Evolutionary conservation across 441 rosid species (phyloP).

Genomic region (Gossypium trilobum): DNA sequence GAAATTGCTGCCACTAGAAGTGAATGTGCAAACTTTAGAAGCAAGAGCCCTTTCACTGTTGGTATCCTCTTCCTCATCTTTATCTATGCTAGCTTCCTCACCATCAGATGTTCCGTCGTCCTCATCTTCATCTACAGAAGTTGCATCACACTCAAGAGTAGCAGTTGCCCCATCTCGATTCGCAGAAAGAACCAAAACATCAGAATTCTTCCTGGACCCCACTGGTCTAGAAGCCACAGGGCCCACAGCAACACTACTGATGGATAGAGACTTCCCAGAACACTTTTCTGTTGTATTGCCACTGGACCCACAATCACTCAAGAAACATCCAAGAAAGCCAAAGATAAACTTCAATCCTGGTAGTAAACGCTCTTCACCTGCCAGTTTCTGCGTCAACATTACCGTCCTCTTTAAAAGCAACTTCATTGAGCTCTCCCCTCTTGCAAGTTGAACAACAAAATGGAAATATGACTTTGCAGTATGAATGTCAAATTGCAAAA

Average conservation of each 20-base stretch:
- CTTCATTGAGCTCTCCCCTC: constrained; percentile 57
- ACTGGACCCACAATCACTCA: constrained; percentile 57
- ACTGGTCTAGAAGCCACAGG: constrained; percentile 47
- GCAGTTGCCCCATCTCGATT: constrained; percentile 73
- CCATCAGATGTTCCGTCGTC: constrained; percentile 99
- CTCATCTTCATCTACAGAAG: constrained; percentile 97
- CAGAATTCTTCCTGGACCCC: constrained; percentile 72
- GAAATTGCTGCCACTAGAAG: constrained; percentile 99
- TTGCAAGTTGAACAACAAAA: constrained; percentile 75
- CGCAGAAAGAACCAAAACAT: constrained; percentile 57
- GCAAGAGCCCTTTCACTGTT: constrained; percentile 92
- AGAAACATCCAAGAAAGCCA: constrained; percentile 72
- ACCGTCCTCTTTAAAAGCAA: constrained; percentile 63
- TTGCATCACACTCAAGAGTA: constrained; percentile 90
- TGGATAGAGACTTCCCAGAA: constrained; percentile 43
- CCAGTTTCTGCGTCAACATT: constrained; percentile 72
- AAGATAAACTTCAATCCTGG: constrained; percentile 85
- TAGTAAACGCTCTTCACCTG: constrained; percentile 60
- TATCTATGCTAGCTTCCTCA: constrained; percentile 95
- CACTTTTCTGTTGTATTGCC: constrained; percentile 43
- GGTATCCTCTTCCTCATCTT: constrained; percentile 94
- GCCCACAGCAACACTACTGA: constrained; percentile 39
- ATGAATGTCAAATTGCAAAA: constrained; percentile 72
- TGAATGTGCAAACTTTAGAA: constrained; percentile 96
- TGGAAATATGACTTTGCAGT: constrained; percentile 75